A percentile compares a stretch with the other conserved stretches of the same genome.
Conservation (phyloP, 805 yeast genomes). For the Yueomyces sinensis region DNA sequence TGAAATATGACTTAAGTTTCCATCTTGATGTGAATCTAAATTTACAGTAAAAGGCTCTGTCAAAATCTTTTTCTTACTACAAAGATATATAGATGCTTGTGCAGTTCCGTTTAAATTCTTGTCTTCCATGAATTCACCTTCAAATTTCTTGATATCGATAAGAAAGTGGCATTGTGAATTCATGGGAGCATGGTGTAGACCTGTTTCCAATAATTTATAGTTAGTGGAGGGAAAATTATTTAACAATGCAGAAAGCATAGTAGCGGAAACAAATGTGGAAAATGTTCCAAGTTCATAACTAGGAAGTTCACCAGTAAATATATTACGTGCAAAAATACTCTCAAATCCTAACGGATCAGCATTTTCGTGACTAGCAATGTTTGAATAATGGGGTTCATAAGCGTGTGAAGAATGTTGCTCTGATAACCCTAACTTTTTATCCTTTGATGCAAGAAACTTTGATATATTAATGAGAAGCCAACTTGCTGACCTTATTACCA, state of each 20-base stretch:
- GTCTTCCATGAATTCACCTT: slow-evolving; percentile 48
- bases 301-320: slow-evolving; percentile 43
- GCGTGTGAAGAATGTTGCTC: slow-evolving; percentile 1
- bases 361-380: slow-evolving; percentile 4
- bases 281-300: slow-evolving; percentile 32
- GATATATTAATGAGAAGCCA: slow-evolving; percentile 44
- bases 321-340: slow-evolving; percentile 53
- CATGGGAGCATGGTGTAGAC: slow-evolving; percentile 31
- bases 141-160: slow-evolving; percentile 64
- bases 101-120: slow-evolving; percentile 39
- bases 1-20: slow-evolving; percentile 52
- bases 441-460: slow-evolving; percentile 40
- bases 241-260: slow-evolving; percentile 56
- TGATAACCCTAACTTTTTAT: slow-evolving; percentile 24
- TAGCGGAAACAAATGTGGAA: slow-evolving; percentile 50
- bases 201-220: slow-evolving; percentile 28
- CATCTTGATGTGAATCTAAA: slow-evolving; percentile 42
- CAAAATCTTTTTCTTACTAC: slow-evolving; percentile 48
- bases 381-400: background rate
- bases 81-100: slow-evolving; percentile 58
- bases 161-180: slow-evolving; percentile 48
- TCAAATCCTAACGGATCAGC: slow-evolving; percentile 51
- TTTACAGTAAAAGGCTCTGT: slow-evolving; percentile 72
- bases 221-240: slow-evolving; percentile 50
- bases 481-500: slow-evolving; percentile 39